Conservation (phyloP, 2,329 filamentous ascomycete genomes). For the Akanthomyces uredinophilus region DNA sequence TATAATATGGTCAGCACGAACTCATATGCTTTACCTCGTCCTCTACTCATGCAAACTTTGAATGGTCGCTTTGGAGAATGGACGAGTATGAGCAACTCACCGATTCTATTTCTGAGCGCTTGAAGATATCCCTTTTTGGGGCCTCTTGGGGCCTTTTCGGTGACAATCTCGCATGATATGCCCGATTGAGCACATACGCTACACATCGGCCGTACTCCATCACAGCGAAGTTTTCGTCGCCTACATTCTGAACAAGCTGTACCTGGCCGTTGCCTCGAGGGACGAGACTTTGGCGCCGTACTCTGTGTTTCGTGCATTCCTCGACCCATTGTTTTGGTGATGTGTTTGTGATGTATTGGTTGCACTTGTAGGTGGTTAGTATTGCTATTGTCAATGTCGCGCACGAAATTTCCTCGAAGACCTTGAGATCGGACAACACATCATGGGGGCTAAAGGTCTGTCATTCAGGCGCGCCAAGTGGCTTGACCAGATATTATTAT, state of each 20-base stretch:
- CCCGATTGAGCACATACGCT: constrained; percentile 10
- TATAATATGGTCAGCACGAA: background rate
- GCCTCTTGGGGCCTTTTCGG: constrained; percentile 6
- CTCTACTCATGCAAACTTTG: no score
- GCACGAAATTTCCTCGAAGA: no score
- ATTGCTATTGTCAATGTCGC: no score
- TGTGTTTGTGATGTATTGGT: no score
- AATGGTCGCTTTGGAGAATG: no score
- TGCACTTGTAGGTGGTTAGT: no score
- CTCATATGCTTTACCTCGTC: no score
- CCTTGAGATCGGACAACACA: no score
- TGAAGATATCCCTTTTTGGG: constrained; percentile 16
- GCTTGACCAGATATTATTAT: no score
- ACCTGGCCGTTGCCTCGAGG: constrained; percentile 8
- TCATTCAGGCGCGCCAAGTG: no score
- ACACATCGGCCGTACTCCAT: constrained; percentile 14
- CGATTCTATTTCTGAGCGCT: constrained; percentile 9
- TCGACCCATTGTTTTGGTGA: background rate
- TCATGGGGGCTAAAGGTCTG: no score
- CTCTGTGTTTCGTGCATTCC: background rate
- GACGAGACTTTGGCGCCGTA: background rate
- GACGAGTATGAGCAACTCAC: background rate
- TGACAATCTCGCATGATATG: constrained; percentile 9
- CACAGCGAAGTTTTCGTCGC: constrained; percentile 15
- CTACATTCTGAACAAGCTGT: constrained; percentile 16